Evolutionary conservation across 140 eudicot genomes (phyloP), one percentile per base, ranked within the genome.

Genomic region (Cichorium intybus): DNA sequence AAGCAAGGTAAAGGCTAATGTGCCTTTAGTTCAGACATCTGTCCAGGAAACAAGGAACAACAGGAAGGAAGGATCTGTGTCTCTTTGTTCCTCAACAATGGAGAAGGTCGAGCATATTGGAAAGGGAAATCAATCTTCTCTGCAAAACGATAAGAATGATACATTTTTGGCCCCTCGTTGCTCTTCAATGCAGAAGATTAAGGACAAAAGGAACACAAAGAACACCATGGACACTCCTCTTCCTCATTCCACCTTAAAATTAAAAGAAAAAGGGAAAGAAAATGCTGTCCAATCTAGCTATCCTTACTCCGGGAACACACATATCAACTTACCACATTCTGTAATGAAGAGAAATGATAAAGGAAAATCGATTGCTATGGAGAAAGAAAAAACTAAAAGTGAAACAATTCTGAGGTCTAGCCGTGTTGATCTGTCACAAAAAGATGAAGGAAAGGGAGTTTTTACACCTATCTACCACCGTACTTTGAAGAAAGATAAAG

Each of bases 291-390:
- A 55, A 55, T 73, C 60, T 41, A 37, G 24, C 16, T 2, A 51
- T 51, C 27, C 76, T 71, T 2, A 33, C 0, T 10, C 35, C 18
- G 70, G 49, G 67, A 80, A 61, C 45, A 26, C 73, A 56, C 54
- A 55, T 8, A 60, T 20, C 58, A 59, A 77, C 48, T 22, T 45
- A 24, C 46, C 66, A 21, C 60, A 67, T 12, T 45, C 76, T 29
- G 39, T 6, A 54, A 60, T 41, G 34, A 85, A 66, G 43, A 58
- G 20, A 60, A 69, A 62, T 50, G 84, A 77, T 72, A 85, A 85
- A 74, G 82, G 86, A 60, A 75, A 75, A 75, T 74, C 64, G 52
- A 60, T 67, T 60, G 70, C 46, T 20, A 37, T 16, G 24, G 70
- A 75, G 22, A 68, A 17, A 50, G 70, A 33, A 18, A 69, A 47